Conservation (phyloP, 2,329 filamentous ascomycete genomes). For the Erysiphe neolycopersici region DNA sequence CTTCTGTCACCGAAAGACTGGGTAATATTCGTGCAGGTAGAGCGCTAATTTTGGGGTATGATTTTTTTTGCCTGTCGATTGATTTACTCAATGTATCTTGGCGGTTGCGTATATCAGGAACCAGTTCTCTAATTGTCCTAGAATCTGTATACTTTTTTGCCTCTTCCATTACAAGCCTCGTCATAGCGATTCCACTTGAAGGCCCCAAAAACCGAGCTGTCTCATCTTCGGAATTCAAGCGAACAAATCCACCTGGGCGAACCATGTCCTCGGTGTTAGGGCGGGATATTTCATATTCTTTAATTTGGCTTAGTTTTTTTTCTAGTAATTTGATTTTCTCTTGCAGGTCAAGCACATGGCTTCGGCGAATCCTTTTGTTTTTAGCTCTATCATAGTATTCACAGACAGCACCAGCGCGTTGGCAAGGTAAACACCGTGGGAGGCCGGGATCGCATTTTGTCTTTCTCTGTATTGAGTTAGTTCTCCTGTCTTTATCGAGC, state of each 20-base stretch:
- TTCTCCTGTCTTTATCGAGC: not conserved
- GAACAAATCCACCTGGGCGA: conserved; percentile 61
- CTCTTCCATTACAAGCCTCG: conserved; percentile 81
- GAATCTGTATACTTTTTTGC: conserved; percentile 83
- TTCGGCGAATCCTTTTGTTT: conserved; percentile 61
- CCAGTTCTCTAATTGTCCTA: conserved; percentile 74
- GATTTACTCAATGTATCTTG: conserved; percentile 40
- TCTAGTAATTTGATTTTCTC: conserved; percentile 64
- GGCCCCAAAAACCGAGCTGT: conserved; percentile 70
- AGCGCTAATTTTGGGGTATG: conserved; percentile 74
- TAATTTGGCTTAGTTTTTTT: conserved; percentile 51
- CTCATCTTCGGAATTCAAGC: conserved; percentile 64
- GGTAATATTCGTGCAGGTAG: conserved; percentile 55
- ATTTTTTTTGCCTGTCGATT: conserved; percentile 38
- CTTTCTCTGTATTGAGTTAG: conserved; percentile 34
- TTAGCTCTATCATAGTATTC: conserved; percentile 88
- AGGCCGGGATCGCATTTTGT: conserved; percentile 85
- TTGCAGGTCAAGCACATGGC: conserved; percentile 79
- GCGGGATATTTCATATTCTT: conserved; percentile 45
- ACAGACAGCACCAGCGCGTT: conserved; percentile 71
- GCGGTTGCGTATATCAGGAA: conserved; percentile 43
- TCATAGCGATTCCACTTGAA: conserved; percentile 88
- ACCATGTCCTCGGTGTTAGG: conserved; percentile 64
- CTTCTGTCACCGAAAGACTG: conserved; percentile 44
- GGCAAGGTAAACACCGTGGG: conserved; percentile 75